These are phyloP conservation scores for Avicennia marina DNA, from an alignment of 257 asterid species.

Conservation along the genomic window DNA sequence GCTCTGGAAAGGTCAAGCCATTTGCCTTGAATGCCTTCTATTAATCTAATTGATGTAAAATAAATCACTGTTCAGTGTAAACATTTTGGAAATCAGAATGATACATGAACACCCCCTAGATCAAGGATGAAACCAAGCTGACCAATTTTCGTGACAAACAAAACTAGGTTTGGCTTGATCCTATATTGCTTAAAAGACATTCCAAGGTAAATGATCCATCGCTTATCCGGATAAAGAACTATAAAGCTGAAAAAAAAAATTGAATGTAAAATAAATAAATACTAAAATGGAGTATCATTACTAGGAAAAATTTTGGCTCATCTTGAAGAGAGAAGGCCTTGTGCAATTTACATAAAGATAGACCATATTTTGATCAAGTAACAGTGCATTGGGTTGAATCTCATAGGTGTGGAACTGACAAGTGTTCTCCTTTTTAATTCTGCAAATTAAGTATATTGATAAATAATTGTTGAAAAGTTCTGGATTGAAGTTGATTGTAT, in stretches of 20 bases:
- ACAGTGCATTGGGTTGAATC: neutral
- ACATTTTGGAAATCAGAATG: neutral
- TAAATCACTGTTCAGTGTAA: too few species aligned
- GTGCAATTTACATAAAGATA: neutral
- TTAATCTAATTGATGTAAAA: neutral
- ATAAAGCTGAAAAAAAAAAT: too few species aligned
- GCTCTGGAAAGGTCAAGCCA: neutral
- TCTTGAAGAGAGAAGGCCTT: neutral
- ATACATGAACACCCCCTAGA: neutral
- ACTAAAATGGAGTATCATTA: neutral
- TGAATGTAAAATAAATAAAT: neutral
- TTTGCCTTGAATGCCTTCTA: too few species aligned
- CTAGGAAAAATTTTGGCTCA: neutral
- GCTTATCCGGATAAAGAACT: neutral
- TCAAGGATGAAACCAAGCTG: neutral
- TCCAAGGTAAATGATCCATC: too few species aligned
- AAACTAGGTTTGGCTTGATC: neutral
- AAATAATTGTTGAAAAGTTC: neutral
- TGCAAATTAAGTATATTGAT: neutral
- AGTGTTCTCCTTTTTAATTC: neutral
- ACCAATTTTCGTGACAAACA: neutral
- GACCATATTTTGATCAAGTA: neutral
- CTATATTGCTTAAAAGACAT: too few species aligned
- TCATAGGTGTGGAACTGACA: neutral
- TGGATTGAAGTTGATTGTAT: constrained; percentile 8